phyloP scores from a whole-genome alignment of 495 filamentous ascomycete genomes.

The Darksidea phi region DNA sequence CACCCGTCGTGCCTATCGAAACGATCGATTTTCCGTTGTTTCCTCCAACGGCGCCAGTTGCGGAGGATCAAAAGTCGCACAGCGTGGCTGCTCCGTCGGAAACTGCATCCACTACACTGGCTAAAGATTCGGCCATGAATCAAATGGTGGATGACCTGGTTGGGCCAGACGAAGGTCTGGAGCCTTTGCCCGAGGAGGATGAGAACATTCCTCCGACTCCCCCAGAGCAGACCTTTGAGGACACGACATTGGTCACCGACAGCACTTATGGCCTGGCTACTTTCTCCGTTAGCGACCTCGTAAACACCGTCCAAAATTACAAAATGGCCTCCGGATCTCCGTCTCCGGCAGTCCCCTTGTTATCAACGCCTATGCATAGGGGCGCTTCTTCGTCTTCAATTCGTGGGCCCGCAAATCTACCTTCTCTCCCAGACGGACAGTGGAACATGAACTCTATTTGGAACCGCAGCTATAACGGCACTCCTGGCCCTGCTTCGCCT shows the following conservation, averaged over 20 bases:
- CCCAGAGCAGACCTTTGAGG: slow-evolving; percentile 40
- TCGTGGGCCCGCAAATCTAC: slow-evolving; percentile 25
- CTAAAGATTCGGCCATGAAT: slow-evolving; percentile 41
- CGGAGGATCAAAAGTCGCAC: slow-evolving; percentile 34
- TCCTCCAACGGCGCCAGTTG: slow-evolving; percentile 17
- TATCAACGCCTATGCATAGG: slow-evolving; percentile 25
- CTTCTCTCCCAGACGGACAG: slow-evolving; percentile 31
- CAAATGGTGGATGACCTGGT: slow-evolving; percentile 67
- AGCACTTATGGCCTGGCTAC: slow-evolving; percentile 21
- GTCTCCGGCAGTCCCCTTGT: not conserved
- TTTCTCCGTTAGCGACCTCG: slow-evolving; percentile 26
- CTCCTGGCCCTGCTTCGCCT: slow-evolving; percentile 30
- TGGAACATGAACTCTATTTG: slow-evolving; percentile 28
- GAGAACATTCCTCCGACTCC: slow-evolving; percentile 41
- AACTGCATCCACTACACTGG: slow-evolving; percentile 32
- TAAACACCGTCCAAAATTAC: slow-evolving; percentile 29
- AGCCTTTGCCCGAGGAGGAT: slow-evolving; percentile 37
- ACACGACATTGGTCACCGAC: slow-evolving; percentile 28
- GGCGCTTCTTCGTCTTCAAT: slow-evolving; percentile 29
- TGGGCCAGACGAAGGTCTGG: slow-evolving; percentile 51
- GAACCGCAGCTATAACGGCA: slow-evolving; percentile 30
- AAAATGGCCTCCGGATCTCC: slow-evolving; percentile 21
- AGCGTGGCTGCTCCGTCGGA: slow-evolving; percentile 36
- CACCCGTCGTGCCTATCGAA: slow-evolving; percentile 37
- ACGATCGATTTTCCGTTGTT: slow-evolving; percentile 27